Evolutionary conservation across 192 early-diverging fungal genomes (phyloP).

Genomic region (Globomyces pollinis-pini): DNA sequence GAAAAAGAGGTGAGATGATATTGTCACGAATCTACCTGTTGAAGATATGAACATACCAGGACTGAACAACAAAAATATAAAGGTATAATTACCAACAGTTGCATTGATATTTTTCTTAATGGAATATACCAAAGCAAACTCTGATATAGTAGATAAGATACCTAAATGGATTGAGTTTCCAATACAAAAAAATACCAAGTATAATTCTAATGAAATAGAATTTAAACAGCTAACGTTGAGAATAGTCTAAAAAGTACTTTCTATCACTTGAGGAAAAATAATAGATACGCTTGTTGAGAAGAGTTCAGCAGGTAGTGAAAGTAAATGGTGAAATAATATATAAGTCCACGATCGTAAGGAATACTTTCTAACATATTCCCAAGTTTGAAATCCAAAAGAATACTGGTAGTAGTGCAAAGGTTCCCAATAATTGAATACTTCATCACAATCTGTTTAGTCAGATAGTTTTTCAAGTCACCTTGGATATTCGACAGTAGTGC

Average conservation of each 20-base stretch:
- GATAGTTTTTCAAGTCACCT: not conserved
- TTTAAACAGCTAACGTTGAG: constrained; percentile 46
- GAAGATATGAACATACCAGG: constrained; percentile 86
- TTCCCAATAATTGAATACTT: constrained; percentile 97
- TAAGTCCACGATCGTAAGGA: constrained; percentile 85
- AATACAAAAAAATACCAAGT: no score
- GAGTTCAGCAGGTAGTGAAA: not conserved
- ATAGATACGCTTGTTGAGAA: no score
- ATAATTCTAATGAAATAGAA: constrained; percentile 67
- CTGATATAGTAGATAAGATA: constrained; percentile 56
- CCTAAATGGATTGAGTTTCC: no score
- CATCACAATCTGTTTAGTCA: constrained; percentile 63
- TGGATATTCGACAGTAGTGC: not conserved
- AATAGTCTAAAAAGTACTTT: constrained; percentile 14
- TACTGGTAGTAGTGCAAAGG: constrained; percentile 80
- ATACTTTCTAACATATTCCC: constrained; percentile 91
- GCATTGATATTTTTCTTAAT: constrained; percentile 54
- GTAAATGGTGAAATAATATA: constrained; percentile 32
- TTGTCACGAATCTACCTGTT: no score
- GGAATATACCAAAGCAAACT: constrained; percentile 60
- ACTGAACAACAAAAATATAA: constrained; percentile 54
- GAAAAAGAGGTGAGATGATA: no score
- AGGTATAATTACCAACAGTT: constrained; percentile 58
- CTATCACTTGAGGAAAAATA: constrained; percentile 12
- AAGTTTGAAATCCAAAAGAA: constrained; percentile 83